Evolutionary conservation across 805 yeast species (phyloP).

Genomic region (Komagataella pastoris): DNA sequence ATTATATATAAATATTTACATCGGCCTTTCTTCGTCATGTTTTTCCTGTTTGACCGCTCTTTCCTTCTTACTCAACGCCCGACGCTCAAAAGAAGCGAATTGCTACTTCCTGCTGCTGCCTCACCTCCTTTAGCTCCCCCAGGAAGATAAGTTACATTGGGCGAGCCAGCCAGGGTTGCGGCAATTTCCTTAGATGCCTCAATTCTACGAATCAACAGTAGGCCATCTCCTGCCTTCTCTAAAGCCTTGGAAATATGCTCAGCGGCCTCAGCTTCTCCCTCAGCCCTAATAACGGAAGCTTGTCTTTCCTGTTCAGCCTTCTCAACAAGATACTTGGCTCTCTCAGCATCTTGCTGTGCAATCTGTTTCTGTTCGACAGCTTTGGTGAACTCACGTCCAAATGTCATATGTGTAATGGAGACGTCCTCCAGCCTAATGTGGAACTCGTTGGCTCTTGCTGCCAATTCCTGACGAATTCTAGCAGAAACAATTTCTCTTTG

Average conservation of each 20-base stretch:
- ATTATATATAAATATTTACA: background rate
- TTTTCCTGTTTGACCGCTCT: background rate
- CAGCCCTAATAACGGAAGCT: constrained; percentile 92
- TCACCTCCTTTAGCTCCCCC: constrained; percentile 22
- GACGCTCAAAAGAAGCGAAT: constrained; percentile 50
- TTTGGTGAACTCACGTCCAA: constrained; percentile 92
- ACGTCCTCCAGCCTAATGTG: constrained; percentile 91
- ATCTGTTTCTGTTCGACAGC: constrained; percentile 98
- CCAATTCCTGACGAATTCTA: constrained; percentile 76
- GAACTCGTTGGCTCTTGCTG: constrained; percentile 76
- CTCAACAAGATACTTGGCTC: constrained; percentile 87
- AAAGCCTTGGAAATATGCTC: constrained; percentile 89
- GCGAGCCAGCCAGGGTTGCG: constrained; percentile 64
- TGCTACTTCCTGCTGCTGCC: constrained; percentile 24
- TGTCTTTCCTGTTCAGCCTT: constrained; percentile 96
- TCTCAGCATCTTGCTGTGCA: constrained; percentile 98
- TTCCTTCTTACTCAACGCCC: constrained; percentile 34
- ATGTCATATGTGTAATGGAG: constrained; percentile 94
- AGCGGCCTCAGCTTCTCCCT: constrained; percentile 98
- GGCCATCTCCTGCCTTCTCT: constrained; percentile 90
- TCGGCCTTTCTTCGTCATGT: background rate
- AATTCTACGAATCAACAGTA: constrained; percentile 82
- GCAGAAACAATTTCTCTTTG: constrained; percentile 93
- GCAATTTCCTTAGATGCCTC: constrained; percentile 98
- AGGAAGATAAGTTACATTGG: constrained; percentile 86